Conservation (phyloP, 2,329 filamentous ascomycete genomes). For the Penicillium sp. region DNA sequence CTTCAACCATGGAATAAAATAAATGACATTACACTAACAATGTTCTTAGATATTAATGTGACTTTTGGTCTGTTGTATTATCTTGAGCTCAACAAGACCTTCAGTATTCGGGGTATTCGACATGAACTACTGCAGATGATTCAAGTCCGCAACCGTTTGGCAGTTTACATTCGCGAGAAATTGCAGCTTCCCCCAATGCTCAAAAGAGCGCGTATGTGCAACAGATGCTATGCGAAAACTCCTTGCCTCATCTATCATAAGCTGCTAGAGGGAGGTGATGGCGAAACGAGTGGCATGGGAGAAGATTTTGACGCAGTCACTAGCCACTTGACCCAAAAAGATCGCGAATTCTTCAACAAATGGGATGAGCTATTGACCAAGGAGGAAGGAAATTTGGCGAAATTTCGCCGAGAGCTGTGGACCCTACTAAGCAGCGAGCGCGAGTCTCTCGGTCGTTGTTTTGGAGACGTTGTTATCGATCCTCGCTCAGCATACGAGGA, state of each 20-base stretch:
- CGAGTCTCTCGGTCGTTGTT: constrained; percentile 85
- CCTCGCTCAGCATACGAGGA: constrained; percentile 73
- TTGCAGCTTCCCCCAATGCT: constrained; percentile 84
- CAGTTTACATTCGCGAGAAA: constrained; percentile 79
- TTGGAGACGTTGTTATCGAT: constrained; percentile 81
- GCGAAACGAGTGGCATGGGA: constrained; percentile 76
- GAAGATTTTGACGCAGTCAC: constrained; percentile 81
- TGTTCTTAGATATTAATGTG: constrained; percentile 71
- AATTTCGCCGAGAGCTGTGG: constrained; percentile 87
- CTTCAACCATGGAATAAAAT: not conserved
- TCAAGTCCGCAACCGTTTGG: constrained; percentile 88
- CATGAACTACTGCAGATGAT: constrained; percentile 95
- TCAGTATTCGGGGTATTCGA: constrained; percentile 79
- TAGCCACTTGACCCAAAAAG: constrained; percentile 69
- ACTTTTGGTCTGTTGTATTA: constrained; percentile 92
- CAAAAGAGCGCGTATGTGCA: constrained; percentile 76
- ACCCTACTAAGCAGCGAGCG: constrained; percentile 89
- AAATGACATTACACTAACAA: constrained; percentile 12
- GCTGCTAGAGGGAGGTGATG: constrained; percentile 78
- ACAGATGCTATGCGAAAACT: constrained; percentile 84
- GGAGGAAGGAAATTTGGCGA: constrained; percentile 88
- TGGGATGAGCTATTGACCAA: constrained; percentile 94
- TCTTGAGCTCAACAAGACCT: constrained; percentile 83
- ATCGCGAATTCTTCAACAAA: constrained; percentile 85
- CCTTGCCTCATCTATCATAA: constrained; percentile 90